Evolutionary conservation across 225 moss, liverwort and hornwort species (phyloP).

Genomic region (Sphagnum contortum): DNA sequence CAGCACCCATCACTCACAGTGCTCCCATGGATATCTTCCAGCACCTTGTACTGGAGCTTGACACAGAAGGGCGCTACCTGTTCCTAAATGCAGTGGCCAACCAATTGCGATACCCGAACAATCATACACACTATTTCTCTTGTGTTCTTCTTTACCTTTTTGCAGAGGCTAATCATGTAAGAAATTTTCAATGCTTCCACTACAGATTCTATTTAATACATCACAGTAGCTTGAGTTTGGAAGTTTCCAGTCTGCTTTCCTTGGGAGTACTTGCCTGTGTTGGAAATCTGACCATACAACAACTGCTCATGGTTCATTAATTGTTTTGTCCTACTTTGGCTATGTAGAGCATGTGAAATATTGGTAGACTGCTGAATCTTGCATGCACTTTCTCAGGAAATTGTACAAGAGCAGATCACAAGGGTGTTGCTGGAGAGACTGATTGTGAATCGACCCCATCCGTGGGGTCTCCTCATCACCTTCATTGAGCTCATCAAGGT

Average conservation of each 20-base stretch:
- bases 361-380: too few species aligned
- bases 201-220: too few species aligned
- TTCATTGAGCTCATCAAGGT: conserved; percentile 97
- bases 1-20: conserved; percentile 92
- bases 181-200: not conserved
- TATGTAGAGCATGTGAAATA: too few species aligned
- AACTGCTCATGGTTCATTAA: not conserved
- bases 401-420: conserved; percentile 94
- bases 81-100: conserved; percentile 93
- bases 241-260: too few species aligned
- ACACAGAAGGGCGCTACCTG: conserved; percentile 89
- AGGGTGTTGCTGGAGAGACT: conserved; percentile 81
- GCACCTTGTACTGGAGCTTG: conserved; percentile 73
- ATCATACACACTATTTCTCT: conserved; percentile 92
- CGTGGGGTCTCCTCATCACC: conserved; percentile 91
- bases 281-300: too few species aligned
- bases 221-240: too few species aligned
- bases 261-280: too few species aligned
- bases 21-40: conserved; percentile 98
- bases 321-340: not conserved
- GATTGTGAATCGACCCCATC: conserved; percentile 93
- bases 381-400: conserved; percentile 46
- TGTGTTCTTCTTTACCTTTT: conserved; percentile 91
- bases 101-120: conserved; percentile 93
- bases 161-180: conserved; percentile 65